Conservation (phyloP, 768 basidiomycete species). For the Mycena belliarum region DNA sequence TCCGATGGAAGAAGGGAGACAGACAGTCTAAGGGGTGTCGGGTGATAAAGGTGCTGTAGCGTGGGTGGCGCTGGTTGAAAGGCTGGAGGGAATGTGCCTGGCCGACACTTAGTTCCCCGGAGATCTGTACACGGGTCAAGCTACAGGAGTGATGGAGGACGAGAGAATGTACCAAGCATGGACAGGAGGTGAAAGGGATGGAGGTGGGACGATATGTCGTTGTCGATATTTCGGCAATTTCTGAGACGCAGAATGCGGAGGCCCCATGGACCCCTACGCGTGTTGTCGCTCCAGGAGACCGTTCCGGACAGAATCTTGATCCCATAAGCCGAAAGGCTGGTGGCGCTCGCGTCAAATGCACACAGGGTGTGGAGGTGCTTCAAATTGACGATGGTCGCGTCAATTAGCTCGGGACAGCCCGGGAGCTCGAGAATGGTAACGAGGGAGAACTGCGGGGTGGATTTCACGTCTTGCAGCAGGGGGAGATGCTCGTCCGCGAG, state of each 20-base stretch:
- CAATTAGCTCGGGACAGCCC: slow-evolving; percentile 55
- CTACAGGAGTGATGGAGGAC: neutral
- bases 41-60: slow-evolving; percentile 40
- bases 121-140: slow-evolving; percentile 40
- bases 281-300: slow-evolving; percentile 38
- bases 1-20: slow-evolving; percentile 30
- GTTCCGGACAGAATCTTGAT: slow-evolving; percentile 53
- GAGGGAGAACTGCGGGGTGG: slow-evolving; percentile 59
- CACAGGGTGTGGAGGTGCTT: slow-evolving; percentile 52
- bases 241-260: slow-evolving; percentile 60
- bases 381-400: slow-evolving; percentile 53
- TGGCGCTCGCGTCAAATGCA: slow-evolving; percentile 67
- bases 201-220: slow-evolving; percentile 44
- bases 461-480: slow-evolving; percentile 56
- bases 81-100: slow-evolving; percentile 16
- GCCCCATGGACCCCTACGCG: slow-evolving; percentile 51
- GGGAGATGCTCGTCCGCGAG: slow-evolving; percentile 57
- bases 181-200: slow-evolving; percentile 57
- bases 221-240: slow-evolving; percentile 51
- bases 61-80: slow-evolving; percentile 30
- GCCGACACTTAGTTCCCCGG: slow-evolving; percentile 47
- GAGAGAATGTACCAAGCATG: slow-evolving; percentile 52
- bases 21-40: slow-evolving; percentile 38
- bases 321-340: slow-evolving; percentile 52
- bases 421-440: slow-evolving; percentile 65